Conservation (phyloP, 768 basidiomycete species). For the Lactifluus volemus region DNA sequence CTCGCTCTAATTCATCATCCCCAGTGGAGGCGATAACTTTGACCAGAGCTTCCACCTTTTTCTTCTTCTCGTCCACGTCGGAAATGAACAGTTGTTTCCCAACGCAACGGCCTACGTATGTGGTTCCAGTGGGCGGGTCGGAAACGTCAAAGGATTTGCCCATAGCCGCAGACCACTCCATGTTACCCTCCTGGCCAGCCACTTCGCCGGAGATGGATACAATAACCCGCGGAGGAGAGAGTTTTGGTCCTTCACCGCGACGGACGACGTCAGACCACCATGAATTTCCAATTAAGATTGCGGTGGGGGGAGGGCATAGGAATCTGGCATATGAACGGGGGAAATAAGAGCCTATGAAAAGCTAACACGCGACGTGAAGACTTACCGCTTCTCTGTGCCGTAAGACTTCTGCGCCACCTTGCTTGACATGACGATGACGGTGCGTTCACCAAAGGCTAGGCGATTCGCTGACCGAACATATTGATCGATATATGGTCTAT, state of each 20-base stretch:
- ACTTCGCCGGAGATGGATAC: constrained; percentile 91
- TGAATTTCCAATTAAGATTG: constrained; percentile 86
- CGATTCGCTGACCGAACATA: constrained; percentile 81
- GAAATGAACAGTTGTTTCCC: constrained; percentile 95
- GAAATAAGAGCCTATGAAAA: background rate
- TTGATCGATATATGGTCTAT: constrained; percentile 72
- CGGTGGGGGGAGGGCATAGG: constrained; percentile 89
- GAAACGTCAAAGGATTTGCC: constrained; percentile 80
- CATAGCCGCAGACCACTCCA: constrained; percentile 81
- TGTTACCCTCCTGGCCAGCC: constrained; percentile 71
- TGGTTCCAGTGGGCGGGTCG: constrained; percentile 71
- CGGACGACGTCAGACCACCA: constrained; percentile 87
- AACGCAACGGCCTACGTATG: constrained; percentile 87
- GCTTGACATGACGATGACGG: constrained; percentile 95
- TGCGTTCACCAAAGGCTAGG: constrained; percentile 85
- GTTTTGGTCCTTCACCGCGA: constrained; percentile 64
- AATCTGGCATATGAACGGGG: constrained; percentile 41
- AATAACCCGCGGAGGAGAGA: constrained; percentile 71
- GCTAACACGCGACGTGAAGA: constrained; percentile 7
- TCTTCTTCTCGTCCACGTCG: constrained; percentile 91
- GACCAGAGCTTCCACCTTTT: constrained; percentile 89
- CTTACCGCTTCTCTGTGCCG: constrained; percentile 87
- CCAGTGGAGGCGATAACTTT: constrained; percentile 75
- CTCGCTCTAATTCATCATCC: constrained; percentile 72
- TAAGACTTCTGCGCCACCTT: constrained; percentile 97